Evolutionary conservation across 2,329 filamentous ascomycete genomes (phyloP), one percentile per base, ranked within the genome.

Genomic region (Karstenula rhodostoma): DNA sequence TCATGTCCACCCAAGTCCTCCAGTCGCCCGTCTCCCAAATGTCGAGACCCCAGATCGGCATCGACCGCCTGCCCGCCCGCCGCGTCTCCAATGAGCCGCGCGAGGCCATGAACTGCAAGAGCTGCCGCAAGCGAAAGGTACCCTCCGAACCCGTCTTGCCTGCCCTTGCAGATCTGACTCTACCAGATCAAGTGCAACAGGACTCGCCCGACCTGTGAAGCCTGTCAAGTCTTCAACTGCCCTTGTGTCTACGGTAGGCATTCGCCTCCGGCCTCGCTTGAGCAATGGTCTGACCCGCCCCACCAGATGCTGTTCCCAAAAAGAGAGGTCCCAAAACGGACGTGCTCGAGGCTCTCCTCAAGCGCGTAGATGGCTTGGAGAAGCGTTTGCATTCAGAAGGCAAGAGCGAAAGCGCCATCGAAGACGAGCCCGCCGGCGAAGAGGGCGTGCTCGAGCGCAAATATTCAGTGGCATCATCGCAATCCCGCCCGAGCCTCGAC

Each of bases 31-130:
- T 67, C 58, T 63, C 67, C 61, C 76, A 81, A 74, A 90, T 92
- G 84, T 87, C 90, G 65, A 86, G 91, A 71, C 90, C 90, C 29
- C 90, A 92, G 81, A 89, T 94, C 72, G 90, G 90, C 75, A 94
- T 94, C 77, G 90, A 94, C 79, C 87, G 91, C 63, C 82, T 94
- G 67, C 90, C 90, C 27, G 85, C 89, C 57, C 87, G 90, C 64
- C 88, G 90, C 44, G 83, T 87, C 78, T 88, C 85, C 78, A 90
- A 87, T 70, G 91, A 95, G 77, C 91, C 91, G 43, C 88, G 91
- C 71, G 93, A 96, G 82, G 91, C 91, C 35, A 96, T 96, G 93
- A 96, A 96, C 78, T 96, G 93, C 87, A 96, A 96, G 79, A 95
- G 92, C 58, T 96, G 93, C 82, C 87, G 93, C 69, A 96, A 96